Base-by-base conservation (phyloP, 2,329 filamentous ascomycete genomes). In the Fusarium lateritium region DNA sequence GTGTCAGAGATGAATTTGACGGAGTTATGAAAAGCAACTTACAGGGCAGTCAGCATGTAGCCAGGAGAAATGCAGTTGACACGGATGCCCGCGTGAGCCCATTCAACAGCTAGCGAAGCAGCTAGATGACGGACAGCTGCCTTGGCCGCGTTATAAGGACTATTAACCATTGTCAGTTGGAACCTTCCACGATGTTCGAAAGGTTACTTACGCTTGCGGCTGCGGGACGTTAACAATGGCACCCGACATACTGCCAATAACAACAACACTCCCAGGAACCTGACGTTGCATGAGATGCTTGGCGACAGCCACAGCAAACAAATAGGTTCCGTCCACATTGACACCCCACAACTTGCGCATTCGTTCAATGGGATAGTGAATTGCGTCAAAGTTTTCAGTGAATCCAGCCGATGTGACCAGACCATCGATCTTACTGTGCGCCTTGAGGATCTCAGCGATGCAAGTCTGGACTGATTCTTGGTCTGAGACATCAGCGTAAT, bases 341-440 rank as follows among this genome's bases (percentile, higher is more conserved):
- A 98, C 94, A 36, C 89, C 90, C 93, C 93, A 97, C 8, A 98
- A 88, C 84, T 97, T 97, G 80, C 94, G 90, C 81, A 98, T 91
- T 66, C 94, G 91, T 72, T 97, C 94, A 72, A 94, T 89, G 1
- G 94, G 94, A 80, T 98, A 98, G 69, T 90, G 89, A 73, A 94
- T 92, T 51, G 95, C 94, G 73, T 96, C 91, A 76, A 94, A 96
- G 83, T 98, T 98, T 83, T 98, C 94, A 10, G 93, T 95, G 82
- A 98, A 97, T 24, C 95, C 95, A 46, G 95, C 95, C 9, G 93
- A 97, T 21, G 95, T 98, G 72, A 98, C 94, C n/a, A 98, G 86
- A 79, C 93, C 91, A 82, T 97, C 94, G 72, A 98, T 94, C 79
- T 92, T 91, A 78, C 90, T 89, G 78, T 97, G 94, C 2, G 68